Evolutionary conservation across 2,329 filamentous ascomycete species (phyloP).

Genomic region (Exophiala mesophila): DNA sequence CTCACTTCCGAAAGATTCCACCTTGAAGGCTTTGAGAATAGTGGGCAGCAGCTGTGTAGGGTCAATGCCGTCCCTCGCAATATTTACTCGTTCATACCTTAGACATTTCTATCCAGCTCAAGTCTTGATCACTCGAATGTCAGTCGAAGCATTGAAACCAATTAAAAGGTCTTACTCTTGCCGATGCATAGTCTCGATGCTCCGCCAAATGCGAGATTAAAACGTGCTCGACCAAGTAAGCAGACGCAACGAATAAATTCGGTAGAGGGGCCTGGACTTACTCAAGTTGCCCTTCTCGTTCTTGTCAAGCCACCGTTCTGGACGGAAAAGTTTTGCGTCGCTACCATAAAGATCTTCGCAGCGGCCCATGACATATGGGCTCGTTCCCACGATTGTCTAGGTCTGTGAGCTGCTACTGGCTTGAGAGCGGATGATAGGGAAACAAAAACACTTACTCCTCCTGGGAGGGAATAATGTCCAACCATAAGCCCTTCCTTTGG

Average conservation of each 20-base stretch:
- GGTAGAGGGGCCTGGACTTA: neutral
- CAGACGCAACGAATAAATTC: neutral
- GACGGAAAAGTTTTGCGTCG: conserved; percentile 42
- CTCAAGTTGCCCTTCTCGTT: neutral
- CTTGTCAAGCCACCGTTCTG: conserved; percentile 44
- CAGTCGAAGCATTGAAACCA: neutral
- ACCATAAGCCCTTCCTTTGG: conserved; percentile 26
- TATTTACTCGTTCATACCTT: conserved; percentile 1
- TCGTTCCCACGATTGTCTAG: conserved; percentile 31
- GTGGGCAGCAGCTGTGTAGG: too few relatives aligned
- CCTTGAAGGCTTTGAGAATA: too few relatives aligned
- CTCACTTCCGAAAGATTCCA: too few relatives aligned
- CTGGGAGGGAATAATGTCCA: conserved; percentile 24
- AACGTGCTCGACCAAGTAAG: neutral
- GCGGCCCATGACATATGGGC: conserved; percentile 31
- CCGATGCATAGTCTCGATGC: neutral
- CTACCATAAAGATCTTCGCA: conserved; percentile 41
- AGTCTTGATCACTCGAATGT: neutral
- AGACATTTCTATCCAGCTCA: neutral
- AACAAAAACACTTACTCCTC: conserved; percentile 23
- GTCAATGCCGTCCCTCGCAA: too few relatives aligned
- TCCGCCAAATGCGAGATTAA: neutral
- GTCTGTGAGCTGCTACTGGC: neutral
- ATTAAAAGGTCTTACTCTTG: neutral
- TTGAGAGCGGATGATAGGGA: neutral